Base-by-base conservation (phyloP, 1,284 basidiomycete genomes). In the Abortiporus biennis region DNA sequence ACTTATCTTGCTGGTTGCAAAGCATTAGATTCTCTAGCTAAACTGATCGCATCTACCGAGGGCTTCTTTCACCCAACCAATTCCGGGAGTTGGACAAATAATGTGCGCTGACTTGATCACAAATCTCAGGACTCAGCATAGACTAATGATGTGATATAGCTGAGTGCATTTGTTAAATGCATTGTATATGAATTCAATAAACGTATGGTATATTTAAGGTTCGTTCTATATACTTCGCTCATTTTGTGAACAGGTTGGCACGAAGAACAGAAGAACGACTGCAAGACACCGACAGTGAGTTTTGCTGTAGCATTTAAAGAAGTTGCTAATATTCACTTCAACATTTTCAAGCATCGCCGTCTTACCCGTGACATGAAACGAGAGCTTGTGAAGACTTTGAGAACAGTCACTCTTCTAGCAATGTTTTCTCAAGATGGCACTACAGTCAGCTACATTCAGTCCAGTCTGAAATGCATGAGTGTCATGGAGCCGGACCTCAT, bases 401-500 rank as follows among this genome's bases (percentile, higher is more conserved):
- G 90, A 38, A 92, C 90, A 0, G 86, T 93, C 20, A 81, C 85
- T 0, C 69, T 96, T 17, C 71, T 95, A 17, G 84, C 89, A 11
- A 93, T 95, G 80, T 97, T 96, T 67, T 90, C 88, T 23, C 87
- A 89, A 61, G 85, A 85, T 52, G 66, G 67, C 29, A 68, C 68
- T 3, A 82, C 78, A 2, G 78, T 81, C 22, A 60, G 67, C 22
- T 84, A 85, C 53, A 76, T 85, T 42, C 80, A 83, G 58, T 78
- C 75, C 47, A 79, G 79, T 50, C 59, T 86, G 48, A 85, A 85
- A 58, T 83, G 78, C 11, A 79, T 92, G 74, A 77, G 78, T 45
- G 65, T 85, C 36, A 82, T 96, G 68, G 91, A 94, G 52, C 92
- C 93, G 0, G 89, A 92, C 55, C 71, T 96, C 31, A 84, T 96